Evolutionary conservation across 192 early-diverging fungal genomes (phyloP).

Genomic region (Anaeromyces robustus): DNA sequence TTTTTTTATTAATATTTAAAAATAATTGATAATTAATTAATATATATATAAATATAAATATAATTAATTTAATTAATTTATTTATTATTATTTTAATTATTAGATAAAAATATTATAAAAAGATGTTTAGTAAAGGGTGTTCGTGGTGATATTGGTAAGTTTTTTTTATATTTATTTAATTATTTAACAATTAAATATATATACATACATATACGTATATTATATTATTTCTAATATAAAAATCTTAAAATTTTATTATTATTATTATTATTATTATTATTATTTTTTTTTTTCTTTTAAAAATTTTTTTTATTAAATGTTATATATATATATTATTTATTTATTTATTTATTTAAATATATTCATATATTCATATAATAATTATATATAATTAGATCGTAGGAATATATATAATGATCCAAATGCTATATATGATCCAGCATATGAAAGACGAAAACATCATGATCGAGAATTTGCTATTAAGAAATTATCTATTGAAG

Average conservation of each 20-base stretch:
- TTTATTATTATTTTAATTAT: neutral
- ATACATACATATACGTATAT: too few relatives aligned
- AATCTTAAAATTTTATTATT: too few relatives aligned
- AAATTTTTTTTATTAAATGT: too few relatives aligned
- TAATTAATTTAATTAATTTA: neutral
- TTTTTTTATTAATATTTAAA: too few relatives aligned
- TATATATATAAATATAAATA: too few relatives aligned
- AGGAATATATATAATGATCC: slow-evolving; percentile 12
- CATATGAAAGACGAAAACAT: slow-evolving; percentile 75
- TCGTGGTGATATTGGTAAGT: slow-evolving; percentile 57
- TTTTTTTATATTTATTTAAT: neutral
- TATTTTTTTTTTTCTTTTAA: too few relatives aligned
- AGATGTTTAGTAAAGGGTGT: slow-evolving; percentile 72
- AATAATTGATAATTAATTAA: too few relatives aligned
- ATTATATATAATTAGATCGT: neutral
- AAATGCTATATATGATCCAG: slow-evolving; percentile 43
- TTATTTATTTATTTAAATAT: slow-evolving; percentile 50
- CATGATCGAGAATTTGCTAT: slow-evolving; percentile 68
- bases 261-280: too few relatives aligned
- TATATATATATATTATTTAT: too few relatives aligned
- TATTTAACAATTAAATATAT: too few relatives aligned
- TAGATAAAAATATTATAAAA: slow-evolving; percentile 42
- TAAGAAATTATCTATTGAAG: slow-evolving; percentile 69
- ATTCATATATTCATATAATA: too few relatives aligned
- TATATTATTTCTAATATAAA: too few relatives aligned